phyloP scores from a whole-genome alignment of 352 stramenopile species.

The Pythium graminicola region DNA sequence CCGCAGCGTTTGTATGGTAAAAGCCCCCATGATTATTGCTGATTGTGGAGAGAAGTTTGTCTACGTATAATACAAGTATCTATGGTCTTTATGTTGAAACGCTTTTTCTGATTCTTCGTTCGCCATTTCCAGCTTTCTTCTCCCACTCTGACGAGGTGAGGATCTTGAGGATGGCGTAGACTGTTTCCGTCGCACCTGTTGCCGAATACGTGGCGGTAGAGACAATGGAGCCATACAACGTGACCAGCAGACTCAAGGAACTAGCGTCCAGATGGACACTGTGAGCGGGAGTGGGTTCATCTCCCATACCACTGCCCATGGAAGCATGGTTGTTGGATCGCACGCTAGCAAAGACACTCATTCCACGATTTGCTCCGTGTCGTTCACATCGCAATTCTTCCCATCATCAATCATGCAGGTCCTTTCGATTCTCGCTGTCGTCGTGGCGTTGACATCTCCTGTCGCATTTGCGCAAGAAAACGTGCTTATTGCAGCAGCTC shows the following conservation, averaged over 20 bases:
- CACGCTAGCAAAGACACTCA: background rate
- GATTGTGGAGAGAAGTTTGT: background rate
- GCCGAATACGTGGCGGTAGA: background rate
- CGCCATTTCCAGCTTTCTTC: background rate
- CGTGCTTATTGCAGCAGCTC: conserved; percentile 1
- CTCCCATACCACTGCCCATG: background rate
- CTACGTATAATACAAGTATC: background rate
- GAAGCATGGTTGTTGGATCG: background rate
- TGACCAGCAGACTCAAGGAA: conserved; percentile 17
- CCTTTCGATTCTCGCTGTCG: conserved; percentile 2
- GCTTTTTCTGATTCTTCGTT: background rate
- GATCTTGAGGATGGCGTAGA: background rate
- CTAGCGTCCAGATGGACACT: conserved; percentile 12
- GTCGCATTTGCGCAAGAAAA: conserved; percentile 3
- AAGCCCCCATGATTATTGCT: background rate
- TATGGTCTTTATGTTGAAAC: background rate
- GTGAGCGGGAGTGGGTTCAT: background rate
- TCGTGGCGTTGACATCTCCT: background rate
- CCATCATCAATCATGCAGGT: conserved; percentile 17
- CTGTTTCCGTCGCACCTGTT: conserved; percentile 3
- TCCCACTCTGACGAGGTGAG: background rate
- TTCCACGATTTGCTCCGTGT: conserved; percentile 2
- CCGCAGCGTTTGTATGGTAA: conserved; percentile 18
- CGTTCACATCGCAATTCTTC: background rate
- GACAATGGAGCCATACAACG: background rate